phyloP scores from a whole-genome alignment of 108 stramenopile species.

The Fragilariopsis cylindrus region DNA sequence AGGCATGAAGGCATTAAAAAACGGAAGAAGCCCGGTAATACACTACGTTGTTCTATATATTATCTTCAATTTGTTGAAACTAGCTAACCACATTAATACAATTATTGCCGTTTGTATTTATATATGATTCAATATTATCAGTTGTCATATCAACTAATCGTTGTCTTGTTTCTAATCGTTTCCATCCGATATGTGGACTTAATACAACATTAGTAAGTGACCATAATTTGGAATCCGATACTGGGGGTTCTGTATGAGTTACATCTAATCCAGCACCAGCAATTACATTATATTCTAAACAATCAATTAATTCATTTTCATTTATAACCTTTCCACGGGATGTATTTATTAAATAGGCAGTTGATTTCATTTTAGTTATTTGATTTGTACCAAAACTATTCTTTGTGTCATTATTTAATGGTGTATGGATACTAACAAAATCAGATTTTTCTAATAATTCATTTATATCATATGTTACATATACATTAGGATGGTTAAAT shows the following conservation, averaged over 20 bases:
- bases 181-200: slow-evolving; percentile 90
- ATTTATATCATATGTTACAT: slow-evolving; percentile 57
- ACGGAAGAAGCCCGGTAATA: no score
- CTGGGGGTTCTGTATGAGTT: slow-evolving; percentile 70
- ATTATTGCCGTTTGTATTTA: slow-evolving; percentile 31
- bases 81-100: slow-evolving; percentile 52
- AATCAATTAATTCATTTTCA: slow-evolving; percentile 75
- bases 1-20: no score
- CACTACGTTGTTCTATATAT: no score
- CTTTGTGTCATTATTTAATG: slow-evolving; percentile 81
- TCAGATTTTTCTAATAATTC: slow-evolving; percentile 63
- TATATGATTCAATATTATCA: slow-evolving; percentile 74
- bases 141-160: slow-evolving; percentile 86
- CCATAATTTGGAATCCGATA: slow-evolving; percentile 65
- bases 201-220: slow-evolving; percentile 73
- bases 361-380: slow-evolving; percentile 81
- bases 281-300: slow-evolving; percentile 68
- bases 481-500: slow-evolving; percentile 50
- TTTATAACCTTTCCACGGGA: slow-evolving; percentile 87
- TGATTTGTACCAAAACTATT: slow-evolving; percentile 73
- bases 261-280: slow-evolving; percentile 87
- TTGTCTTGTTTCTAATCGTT: slow-evolving; percentile 86
- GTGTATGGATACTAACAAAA: slow-evolving; percentile 85
- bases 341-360: slow-evolving; percentile 90
- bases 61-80: background rate